Evolutionary conservation across 1,139 yeast genomes (phyloP).

Genomic region (Suhomyces ambrosiae): DNA sequence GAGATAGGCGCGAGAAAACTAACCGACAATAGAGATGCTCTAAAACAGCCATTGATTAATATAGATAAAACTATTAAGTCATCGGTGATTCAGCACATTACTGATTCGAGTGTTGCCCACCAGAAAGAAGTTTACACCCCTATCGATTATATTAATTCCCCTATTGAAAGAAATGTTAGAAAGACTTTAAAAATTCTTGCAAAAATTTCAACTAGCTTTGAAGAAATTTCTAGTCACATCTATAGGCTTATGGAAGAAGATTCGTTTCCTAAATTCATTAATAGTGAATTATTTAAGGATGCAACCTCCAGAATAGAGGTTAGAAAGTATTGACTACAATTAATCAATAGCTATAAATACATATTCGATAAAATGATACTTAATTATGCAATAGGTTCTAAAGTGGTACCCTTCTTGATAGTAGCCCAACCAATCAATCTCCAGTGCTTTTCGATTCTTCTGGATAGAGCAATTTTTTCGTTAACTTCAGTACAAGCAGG

Average conservation of each 20-base stretch:
- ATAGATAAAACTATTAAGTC: neutral
- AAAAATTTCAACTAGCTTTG: conserved; percentile 39
- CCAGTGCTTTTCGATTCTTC: conserved; percentile 99
- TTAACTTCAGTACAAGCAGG: conserved; percentile 99
- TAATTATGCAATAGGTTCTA: conserved; percentile 60
- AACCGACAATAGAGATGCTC: too few species aligned
- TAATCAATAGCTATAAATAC: conserved; percentile 10
- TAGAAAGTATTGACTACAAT: conserved; percentile 3
- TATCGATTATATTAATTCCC: conserved; percentile 1
- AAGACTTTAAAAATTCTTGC: conserved; percentile 34
- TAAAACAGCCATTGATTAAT: neutral
- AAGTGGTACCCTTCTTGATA: conserved; percentile 89
- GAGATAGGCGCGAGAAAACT: too few species aligned
- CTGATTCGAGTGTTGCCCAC: neutral
- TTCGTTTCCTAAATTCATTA: conserved; percentile 70
- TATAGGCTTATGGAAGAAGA: conserved; percentile 69
- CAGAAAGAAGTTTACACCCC: conserved; percentile 1
- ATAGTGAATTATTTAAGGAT: conserved; percentile 26
- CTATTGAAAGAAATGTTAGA: conserved; percentile 7
- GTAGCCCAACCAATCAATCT: conserved; percentile 99
- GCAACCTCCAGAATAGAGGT: conserved; percentile 18
- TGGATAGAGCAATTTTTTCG: conserved; percentile 96
- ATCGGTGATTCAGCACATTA: neutral
- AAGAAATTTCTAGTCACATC: conserved; percentile 48
- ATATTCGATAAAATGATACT: conserved; percentile 10